A percentile compares a stretch with the other conserved stretches of the same genome.
These are phyloP conservation scores for Lentinula raphanica DNA, from an alignment of 768 basidiomycete species.

Conservation along the genomic window DNA sequence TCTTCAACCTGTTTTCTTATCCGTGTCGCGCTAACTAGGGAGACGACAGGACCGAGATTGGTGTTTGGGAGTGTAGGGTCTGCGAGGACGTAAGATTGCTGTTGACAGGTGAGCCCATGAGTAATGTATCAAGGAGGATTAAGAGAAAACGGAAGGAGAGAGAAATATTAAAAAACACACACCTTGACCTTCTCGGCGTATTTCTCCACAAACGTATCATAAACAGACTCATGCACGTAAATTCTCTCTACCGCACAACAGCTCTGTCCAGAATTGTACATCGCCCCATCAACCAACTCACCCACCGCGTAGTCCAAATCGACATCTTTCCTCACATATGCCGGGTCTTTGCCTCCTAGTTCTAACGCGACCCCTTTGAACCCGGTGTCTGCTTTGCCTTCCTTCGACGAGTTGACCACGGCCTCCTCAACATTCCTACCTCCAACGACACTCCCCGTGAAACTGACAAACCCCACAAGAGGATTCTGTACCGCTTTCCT, in stretches of 20 bases:
- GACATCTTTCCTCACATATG: conserved; percentile 87
- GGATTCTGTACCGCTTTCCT: conserved; percentile 58
- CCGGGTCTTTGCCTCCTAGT: conserved; percentile 97
- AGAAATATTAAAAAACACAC: neutral
- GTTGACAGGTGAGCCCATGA: neutral
- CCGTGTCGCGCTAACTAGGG: conserved; percentile 74
- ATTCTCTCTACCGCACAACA: conserved; percentile 95
- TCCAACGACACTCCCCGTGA: conserved; percentile 81
- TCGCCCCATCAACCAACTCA: conserved; percentile 89
- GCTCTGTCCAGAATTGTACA: conserved; percentile 98
- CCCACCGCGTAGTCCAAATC: conserved; percentile 77
- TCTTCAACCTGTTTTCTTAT: conserved; percentile 85
- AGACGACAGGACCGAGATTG: conserved; percentile 91
- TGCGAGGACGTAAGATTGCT: conserved; percentile 75
- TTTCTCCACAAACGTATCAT: conserved; percentile 70
- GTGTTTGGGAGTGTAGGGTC: conserved; percentile 74
- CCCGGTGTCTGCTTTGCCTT: no score
- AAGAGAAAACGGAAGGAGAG: no score
- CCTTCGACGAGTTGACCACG: no score
- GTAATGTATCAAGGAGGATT: no score
- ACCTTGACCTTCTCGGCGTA: conserved; percentile 76
- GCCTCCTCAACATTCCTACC: conserved; percentile 71
- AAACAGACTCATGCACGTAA: conserved; percentile 85
- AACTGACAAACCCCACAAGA: conserved; percentile 74
- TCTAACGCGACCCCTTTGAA: conserved; percentile 90